Base-by-base conservation (phyloP, 75 land plant species). In the Pinus tabuliformis region DNA sequence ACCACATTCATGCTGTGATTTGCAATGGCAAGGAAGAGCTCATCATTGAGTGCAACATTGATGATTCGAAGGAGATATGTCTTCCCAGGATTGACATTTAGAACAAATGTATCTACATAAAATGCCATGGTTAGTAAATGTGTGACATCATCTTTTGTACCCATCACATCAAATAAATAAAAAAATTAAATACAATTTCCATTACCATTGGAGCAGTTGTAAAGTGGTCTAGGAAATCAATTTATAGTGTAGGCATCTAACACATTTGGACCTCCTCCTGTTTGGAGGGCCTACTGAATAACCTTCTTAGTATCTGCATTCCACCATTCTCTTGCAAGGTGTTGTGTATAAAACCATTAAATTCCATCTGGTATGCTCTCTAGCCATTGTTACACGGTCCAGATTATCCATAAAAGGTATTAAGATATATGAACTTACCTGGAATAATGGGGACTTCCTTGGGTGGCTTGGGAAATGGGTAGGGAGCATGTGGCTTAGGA, bases 221-320 rank as follows among this genome's bases (percentile, higher is more conserved):
- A 89, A 6, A 84, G 77, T 17, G 78, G 80, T 3, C 91, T 89
- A 2, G 89, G 91, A 22, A 78, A 82, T 15, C 91, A 86, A 77
- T 89, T 89, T 36, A 89, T 89, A 30, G 84, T 86, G 33, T 83
- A 84, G 15, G 89, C 86, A 71, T 89, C 89, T 3, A 86, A 79
- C 21, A 80, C 73, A 14, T 86, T 81, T 20, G 81, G 84, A 14
- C 86, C 89, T 64, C 84, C 89, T 21, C 89, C 91, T 14, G 75
- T 75, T 26, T 71, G 72, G 20, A 86, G 54, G 6, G 84, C 77
- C 18, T 84, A 75, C 1, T 58, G 45, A n/a, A 83, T 74, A 3
- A 89, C 72, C n/a, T 78, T 80, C 72, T 83, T 86, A 9, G 88
- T 78, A 42, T 86, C 80, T 7, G 57, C 73, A 75, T 86, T 89